These are phyloP conservation scores for Scutellaria minor DNA, from an alignment of 257 asterid species.

Conservation along the genomic window DNA sequence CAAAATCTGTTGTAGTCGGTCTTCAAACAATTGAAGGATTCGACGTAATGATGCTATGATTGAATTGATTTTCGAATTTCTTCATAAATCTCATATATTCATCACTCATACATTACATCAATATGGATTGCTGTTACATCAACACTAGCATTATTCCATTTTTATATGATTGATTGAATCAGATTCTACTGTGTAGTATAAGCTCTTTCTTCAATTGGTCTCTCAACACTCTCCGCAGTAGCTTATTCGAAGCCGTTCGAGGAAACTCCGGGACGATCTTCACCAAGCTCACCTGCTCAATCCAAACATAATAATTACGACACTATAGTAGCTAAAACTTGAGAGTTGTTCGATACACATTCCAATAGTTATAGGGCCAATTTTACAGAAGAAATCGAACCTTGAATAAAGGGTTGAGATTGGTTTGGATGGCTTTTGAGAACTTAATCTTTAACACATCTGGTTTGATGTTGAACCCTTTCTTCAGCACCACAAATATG, in stretches of 20 bases:
- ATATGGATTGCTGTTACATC: background rate
- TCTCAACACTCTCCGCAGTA: slow-evolving; percentile 77
- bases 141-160: no score
- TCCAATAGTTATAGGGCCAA: no score
- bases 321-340: no score
- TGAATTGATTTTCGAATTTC: background rate
- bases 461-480: slow-evolving; percentile 49
- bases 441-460: slow-evolving; percentile 60
- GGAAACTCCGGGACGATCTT: slow-evolving; percentile 74
- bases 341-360: no score
- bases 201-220: slow-evolving; percentile 72
- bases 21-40: background rate
- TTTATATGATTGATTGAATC: background rate
- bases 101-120: background rate
- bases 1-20: background rate
- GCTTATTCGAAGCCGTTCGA: slow-evolving; percentile 88
- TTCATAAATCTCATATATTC: no score
- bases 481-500: slow-evolving; percentile 74
- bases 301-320: background rate
- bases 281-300: slow-evolving; percentile 67
- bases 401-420: slow-evolving; percentile 91
- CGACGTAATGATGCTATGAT: background rate
- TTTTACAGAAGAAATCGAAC: slow-evolving; percentile 35
- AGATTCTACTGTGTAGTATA: slow-evolving; percentile 57
- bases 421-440: slow-evolving; percentile 69